Percentiles rank a stretch among this genome's conserved stretches.
These are phyloP conservation scores for Heracleum sosnowskyi DNA, from an alignment of 129 eudicot species.

Conservation along the genomic window DNA sequence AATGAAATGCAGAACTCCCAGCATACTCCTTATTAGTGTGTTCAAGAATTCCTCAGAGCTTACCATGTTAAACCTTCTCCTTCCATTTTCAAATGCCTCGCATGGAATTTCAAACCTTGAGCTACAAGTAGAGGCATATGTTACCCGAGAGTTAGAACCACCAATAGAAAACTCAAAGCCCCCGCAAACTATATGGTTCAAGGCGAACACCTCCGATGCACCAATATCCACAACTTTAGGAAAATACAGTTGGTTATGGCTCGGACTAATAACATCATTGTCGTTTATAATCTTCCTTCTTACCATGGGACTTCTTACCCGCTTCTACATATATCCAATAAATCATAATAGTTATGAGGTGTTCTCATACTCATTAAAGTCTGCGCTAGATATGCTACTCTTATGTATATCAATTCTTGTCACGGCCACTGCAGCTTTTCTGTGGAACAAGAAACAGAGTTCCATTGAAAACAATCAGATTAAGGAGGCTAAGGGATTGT, in stretches of 20 bases:
- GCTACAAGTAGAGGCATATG: conserved; percentile 72
- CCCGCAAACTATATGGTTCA: conserved; percentile 45
- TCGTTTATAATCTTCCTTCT: conserved; percentile 42
- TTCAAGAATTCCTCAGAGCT: conserved; percentile 67
- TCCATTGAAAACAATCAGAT: neutral
- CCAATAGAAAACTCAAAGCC: conserved; percentile 19
- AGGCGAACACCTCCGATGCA: conserved; percentile 44
- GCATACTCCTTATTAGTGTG: conserved; percentile 41
- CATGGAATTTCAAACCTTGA: conserved; percentile 35
- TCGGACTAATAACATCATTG: conserved; percentile 34
- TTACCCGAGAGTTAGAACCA: conserved; percentile 51
- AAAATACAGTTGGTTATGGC: conserved; percentile 48
- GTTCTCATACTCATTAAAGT: conserved; percentile 20
- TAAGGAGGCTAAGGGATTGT: conserved; percentile 12
- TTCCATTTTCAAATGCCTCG: conserved; percentile 40
- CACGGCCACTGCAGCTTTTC: conserved; percentile 28
- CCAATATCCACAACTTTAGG: conserved; percentile 57
- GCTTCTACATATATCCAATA: conserved; percentile 49
- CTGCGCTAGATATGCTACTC: conserved; percentile 28
- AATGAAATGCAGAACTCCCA: conserved; percentile 35
- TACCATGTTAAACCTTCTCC: conserved; percentile 67
- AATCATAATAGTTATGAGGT: conserved; percentile 31
- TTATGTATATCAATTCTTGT: conserved; percentile 31
- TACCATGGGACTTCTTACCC: conserved; percentile 33
- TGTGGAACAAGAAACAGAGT: conserved; percentile 50